Evolutionary conservation across 2,329 filamentous ascomycete genomes (phyloP).

Genomic region (Talaromyces sp.): DNA sequence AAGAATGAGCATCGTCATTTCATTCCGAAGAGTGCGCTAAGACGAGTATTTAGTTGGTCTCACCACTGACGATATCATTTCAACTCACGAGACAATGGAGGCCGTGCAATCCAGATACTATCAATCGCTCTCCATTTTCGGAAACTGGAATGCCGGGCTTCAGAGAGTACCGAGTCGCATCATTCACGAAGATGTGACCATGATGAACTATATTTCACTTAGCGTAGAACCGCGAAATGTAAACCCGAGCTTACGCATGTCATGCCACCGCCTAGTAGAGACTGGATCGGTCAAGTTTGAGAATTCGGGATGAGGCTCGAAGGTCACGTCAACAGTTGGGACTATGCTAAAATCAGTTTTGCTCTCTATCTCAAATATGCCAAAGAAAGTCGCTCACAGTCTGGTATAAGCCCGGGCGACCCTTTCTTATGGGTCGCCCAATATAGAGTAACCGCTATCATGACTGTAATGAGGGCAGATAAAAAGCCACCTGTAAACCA

Average conservation of each 20-base stretch:
- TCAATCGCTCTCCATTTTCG: conserved; percentile 5
- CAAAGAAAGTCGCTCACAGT: not conserved
- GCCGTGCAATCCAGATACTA: conserved; percentile 9
- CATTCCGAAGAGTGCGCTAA: conserved; percentile 3
- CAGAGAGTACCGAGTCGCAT: conserved; percentile 8
- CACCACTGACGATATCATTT: not conserved
- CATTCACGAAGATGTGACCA: conserved; percentile 10
- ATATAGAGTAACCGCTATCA: not conserved
- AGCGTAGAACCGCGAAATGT: too few species aligned
- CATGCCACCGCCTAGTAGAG: not conserved
- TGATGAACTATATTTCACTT: conserved; percentile 1
- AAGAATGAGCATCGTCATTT: conserved; percentile 13
- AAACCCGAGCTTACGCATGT: conserved; percentile 1
- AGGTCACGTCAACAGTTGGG: conserved; percentile 3
- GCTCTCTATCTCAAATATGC: not conserved
- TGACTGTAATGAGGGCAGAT: not conserved
- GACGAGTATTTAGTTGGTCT: not conserved
- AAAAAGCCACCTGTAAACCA: not conserved
- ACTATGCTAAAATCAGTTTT: conserved; percentile 4
- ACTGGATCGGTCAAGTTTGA: conserved; percentile 11
- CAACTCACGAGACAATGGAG: conserved; percentile 12
- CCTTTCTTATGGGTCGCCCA: not conserved
- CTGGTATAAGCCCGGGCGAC: not conserved
- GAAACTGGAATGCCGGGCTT: conserved; percentile 10
- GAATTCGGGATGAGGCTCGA: conserved; percentile 9